Evolutionary conservation across 805 yeast species (phyloP).

Genomic region (Candida xiaguanensis): DNA sequence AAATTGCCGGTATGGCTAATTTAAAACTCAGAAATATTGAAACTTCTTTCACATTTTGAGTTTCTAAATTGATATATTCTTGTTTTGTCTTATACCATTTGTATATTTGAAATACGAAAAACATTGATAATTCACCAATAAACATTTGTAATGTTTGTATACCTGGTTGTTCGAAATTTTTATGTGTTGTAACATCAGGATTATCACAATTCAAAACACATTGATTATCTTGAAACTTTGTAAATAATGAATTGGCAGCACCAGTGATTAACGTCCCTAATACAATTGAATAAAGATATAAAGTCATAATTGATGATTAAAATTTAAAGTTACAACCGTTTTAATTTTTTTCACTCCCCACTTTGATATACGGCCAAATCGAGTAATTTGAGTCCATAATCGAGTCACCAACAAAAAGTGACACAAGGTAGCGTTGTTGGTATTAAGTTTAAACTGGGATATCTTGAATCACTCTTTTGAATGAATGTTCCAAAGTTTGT

Average conservation of each 20-base stretch:
- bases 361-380: constrained; percentile 7
- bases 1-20: constrained; percentile 58
- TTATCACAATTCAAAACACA: constrained; percentile 56
- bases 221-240: constrained; percentile 74
- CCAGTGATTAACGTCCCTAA: constrained; percentile 65
- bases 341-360: constrained; percentile 6
- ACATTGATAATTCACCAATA: constrained; percentile 60
- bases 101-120: constrained; percentile 35
- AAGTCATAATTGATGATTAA: too few relatives aligned
- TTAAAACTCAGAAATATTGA: constrained; percentile 15
- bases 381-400: constrained; percentile 3
- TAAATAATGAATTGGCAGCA: constrained; percentile 66
- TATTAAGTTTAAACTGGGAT: too few relatives aligned
- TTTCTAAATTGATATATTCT: constrained; percentile 13
- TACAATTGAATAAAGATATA: constrained; percentile 13
- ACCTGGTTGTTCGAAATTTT: constrained; percentile 70
- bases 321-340: too few relatives aligned
- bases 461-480: too few relatives aligned
- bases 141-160: constrained; percentile 81
- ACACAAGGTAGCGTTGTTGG: constrained; percentile 1
- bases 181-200: constrained; percentile 39
- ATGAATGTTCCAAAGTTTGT: too few relatives aligned
- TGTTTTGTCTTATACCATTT: constrained; percentile 13
- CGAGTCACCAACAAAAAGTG: not conserved
- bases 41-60: constrained; percentile 7